Percentiles rank a stretch among this genome's conserved stretches.
Conservation (phyloP, 768 basidiomycete species). For the Podaxis sp. region DNA sequence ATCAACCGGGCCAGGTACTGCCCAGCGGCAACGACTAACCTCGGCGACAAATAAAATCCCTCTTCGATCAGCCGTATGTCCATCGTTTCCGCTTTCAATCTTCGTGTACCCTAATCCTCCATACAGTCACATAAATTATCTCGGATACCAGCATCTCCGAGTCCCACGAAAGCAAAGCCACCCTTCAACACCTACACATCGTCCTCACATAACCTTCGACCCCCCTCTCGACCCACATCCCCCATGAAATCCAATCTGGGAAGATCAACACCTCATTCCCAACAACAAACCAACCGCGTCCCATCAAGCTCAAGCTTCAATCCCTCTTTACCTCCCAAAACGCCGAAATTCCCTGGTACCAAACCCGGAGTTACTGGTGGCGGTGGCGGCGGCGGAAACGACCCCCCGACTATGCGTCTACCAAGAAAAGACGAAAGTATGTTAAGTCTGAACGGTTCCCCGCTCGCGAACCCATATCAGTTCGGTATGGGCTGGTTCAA, state of each 20-base stretch:
- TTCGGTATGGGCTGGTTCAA: constrained; percentile 64
- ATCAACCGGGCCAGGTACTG: constrained; percentile 53
- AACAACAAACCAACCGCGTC: constrained; percentile 30
- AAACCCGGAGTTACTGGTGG: constrained; percentile 11
- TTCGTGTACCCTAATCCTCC: neutral
- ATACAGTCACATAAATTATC: constrained; percentile 33
- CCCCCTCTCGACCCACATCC: constrained; percentile 44
- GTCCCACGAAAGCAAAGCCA: constrained; percentile 46
- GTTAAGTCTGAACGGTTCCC: constrained; percentile 82
- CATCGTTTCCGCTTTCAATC: neutral
- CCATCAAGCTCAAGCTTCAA: constrained; percentile 75
- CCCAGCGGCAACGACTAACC: constrained; percentile 45
- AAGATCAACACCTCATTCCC: constrained; percentile 25
- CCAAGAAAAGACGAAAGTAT: constrained; percentile 76
- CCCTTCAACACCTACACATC: constrained; percentile 39
- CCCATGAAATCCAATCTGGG: constrained; percentile 47
- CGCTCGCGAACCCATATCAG: constrained; percentile 75
- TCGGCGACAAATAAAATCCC: constrained; percentile 44
- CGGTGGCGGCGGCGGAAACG: constrained; percentile 13
- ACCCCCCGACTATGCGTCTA: constrained; percentile 51
- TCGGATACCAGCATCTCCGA: constrained; percentile 39
- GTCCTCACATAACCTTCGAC: constrained; percentile 31
- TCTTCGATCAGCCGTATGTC: constrained; percentile 31
- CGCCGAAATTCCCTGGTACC: constrained; percentile 49
- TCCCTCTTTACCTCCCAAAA: constrained; percentile 59